Base-by-base conservation (phyloP, 2,329 filamentous ascomycete genomes). In the Cytospora leucostoma region DNA sequence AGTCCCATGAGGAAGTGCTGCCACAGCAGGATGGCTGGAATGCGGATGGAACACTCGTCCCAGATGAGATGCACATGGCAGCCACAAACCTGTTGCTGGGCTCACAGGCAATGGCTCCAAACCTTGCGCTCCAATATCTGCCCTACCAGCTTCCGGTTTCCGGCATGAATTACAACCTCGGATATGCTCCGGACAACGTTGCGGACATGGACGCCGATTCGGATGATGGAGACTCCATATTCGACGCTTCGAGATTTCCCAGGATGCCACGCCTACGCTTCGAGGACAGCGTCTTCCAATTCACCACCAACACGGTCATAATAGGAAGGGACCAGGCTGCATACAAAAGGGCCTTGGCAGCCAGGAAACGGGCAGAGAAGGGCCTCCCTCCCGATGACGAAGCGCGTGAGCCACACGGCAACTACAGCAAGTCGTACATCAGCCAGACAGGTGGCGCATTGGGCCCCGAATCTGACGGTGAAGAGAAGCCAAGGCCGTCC, bases 361-460 rank as follows among this genome's bases (percentile, higher is more conserved):
- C 85, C 64, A 80, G 83, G 70, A 80, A 76, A 65, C 77, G 80
- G 38, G 75, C 77, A 38, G 78, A 80, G 47, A 82, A 74, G 51
- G 82, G 82, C 7, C 72, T 87, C 65, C 82, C 83, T 53, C 78
- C 82, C 38, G 78, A 49, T 1, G 8, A 79, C 82, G 54, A 78
- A 77, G 55, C 77, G 79, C 37, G 82, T 17, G 19, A 40, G 84
- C 67, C 77, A 79, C 66, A 78, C 3, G 51, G 78, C 68, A 85
- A 84, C 66, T 85, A 84, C 70, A 84, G 81, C 75, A 85, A 84
- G 76, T 84, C 87, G 58, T 88, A 88, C 68, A 83, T 90, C 72
- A 90, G 87, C 73, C 86, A 89, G 69, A 85, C 87, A 71, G 88
- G 87, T 68, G 88, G 88, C 61, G 89, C 90, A 77, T 76, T 90